These are phyloP conservation scores for Alternaria gaisen DNA, from an alignment of 2,329 filamentous ascomycete genomes.

Conservation along the genomic window DNA sequence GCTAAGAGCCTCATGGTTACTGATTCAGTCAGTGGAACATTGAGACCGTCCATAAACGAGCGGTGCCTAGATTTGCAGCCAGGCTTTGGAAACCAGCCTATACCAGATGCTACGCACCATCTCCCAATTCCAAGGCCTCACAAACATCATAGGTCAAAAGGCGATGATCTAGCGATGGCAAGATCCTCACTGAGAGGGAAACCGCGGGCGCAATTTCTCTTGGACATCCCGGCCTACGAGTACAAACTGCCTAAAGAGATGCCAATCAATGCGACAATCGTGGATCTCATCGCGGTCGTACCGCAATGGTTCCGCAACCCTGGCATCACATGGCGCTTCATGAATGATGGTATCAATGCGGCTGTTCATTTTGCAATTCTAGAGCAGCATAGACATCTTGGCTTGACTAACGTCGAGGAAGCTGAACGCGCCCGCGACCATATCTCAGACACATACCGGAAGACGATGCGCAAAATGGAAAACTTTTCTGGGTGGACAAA, in stretches of 20 bases:
- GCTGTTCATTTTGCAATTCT: slow-evolving; percentile 27
- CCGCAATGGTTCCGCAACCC: slow-evolving; percentile 30
- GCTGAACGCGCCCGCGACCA: slow-evolving; percentile 17
- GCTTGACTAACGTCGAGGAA: slow-evolving; percentile 4
- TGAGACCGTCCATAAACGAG: not conserved
- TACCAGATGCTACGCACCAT: not conserved
- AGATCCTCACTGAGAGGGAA: not conserved
- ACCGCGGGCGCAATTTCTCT: slow-evolving; percentile 8
- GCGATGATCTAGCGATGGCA: not conserved
- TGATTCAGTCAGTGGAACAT: not conserved
- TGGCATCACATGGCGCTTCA: slow-evolving; percentile 17
- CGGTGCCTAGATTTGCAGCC: not conserved
- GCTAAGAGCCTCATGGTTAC: not conserved
- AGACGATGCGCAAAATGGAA: slow-evolving; percentile 20
- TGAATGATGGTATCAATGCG: slow-evolving; percentile 26
- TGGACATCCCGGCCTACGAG: slow-evolving; percentile 16
- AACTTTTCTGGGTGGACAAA: slow-evolving; percentile 19
- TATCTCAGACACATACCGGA: slow-evolving; percentile 28
- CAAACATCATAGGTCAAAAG: not conserved
- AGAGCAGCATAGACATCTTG: slow-evolving; percentile 20
- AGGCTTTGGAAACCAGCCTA: not conserved
- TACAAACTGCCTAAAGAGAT: slow-evolving; percentile 12
- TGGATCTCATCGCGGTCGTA: slow-evolving; percentile 27
- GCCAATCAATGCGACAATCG: slow-evolving; percentile 27
- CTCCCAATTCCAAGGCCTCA: not conserved